Conservation (phyloP, 2,329 filamentous ascomycete genomes). For the Fonsecaea pugnacius region DNA sequence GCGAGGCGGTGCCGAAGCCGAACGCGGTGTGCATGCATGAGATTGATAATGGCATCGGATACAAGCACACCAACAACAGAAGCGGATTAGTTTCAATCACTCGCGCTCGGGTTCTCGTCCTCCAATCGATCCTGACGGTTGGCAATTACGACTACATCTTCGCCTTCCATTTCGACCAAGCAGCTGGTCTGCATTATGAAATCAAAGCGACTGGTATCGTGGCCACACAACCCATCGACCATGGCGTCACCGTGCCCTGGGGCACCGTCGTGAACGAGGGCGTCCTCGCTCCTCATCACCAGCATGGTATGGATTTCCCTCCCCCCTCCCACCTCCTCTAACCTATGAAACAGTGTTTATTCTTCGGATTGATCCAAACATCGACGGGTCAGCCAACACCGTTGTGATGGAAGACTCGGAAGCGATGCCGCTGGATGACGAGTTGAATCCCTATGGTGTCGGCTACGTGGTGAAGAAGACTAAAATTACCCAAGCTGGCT, state of each 20-base stretch:
- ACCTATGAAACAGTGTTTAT: not conserved
- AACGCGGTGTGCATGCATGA: conserved; percentile 52
- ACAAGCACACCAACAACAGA: conserved; percentile 50
- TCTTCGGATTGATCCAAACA: conserved; percentile 50
- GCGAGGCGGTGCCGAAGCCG: conserved; percentile 45
- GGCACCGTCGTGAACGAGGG: conserved; percentile 49
- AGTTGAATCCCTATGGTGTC: conserved; percentile 59
- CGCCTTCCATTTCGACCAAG: conserved; percentile 49
- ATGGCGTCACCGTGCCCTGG: conserved; percentile 43
- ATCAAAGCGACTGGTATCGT: conserved; percentile 54
- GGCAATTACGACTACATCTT: conserved; percentile 55
- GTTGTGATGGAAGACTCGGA: conserved; percentile 60
- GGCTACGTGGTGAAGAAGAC: conserved; percentile 56
- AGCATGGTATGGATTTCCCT: conserved; percentile 39
- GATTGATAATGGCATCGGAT: conserved; percentile 47
- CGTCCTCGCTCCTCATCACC: conserved; percentile 51
- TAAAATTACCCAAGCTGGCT: conserved; percentile 52
- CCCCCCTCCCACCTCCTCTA: too few species aligned
- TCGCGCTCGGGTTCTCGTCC: conserved; percentile 42
- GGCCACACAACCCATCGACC: conserved; percentile 46
- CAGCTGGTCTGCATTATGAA: conserved; percentile 48
- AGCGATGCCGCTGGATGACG: conserved; percentile 58
- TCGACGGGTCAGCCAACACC: conserved; percentile 46
- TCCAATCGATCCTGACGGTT: conserved; percentile 49
- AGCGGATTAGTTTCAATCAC: conserved; percentile 44